Percentiles rank a stretch among this genome's conserved stretches.
These are phyloP conservation scores for Oryza coarctata DNA, from an alignment of 176 grass and related monocot genomes.

Conservation along the genomic window DNA sequence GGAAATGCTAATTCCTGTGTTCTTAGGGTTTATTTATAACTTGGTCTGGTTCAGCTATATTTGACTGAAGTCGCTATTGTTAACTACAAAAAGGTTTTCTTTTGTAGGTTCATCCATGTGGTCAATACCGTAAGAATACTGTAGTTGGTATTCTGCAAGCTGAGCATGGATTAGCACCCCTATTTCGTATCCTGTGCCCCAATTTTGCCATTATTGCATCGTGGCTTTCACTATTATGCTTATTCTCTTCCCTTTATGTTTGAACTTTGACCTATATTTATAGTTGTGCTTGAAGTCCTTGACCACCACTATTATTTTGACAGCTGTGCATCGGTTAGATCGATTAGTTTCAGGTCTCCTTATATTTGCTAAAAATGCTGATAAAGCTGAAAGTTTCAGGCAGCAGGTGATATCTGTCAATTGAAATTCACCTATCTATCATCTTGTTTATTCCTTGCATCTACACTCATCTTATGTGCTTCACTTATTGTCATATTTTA, in stretches of 20 bases:
- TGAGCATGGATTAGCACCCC: conserved; percentile 69
- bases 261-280: neutral
- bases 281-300: conserved; percentile 47
- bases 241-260: conserved; percentile 2
- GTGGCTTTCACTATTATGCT: conserved; percentile 8
- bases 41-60: conserved; percentile 12
- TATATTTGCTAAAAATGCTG: conserved; percentile 90
- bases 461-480: conserved; percentile 10
- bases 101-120: conserved; percentile 93
- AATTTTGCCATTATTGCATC: conserved; percentile 8
- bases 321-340: conserved; percentile 94
- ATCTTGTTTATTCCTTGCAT: conserved; percentile 1
- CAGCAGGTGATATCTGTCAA: conserved; percentile 57
- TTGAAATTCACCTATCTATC: conserved; percentile 20
- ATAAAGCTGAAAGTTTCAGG: conserved; percentile 82
- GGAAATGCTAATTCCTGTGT: neutral
- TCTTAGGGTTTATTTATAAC: neutral
- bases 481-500: conserved; percentile 5
- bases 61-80: neutral
- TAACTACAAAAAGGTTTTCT: neutral
- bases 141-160: conserved; percentile 90
- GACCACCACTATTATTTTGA: conserved; percentile 58
- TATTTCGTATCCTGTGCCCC: conserved; percentile 87
- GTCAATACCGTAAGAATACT: conserved; percentile 95
- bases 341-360: conserved; percentile 96